phyloP scores from a whole-genome alignment of 1,284 basidiomycete genomes.

The Moesziomyces aphidis region DNA sequence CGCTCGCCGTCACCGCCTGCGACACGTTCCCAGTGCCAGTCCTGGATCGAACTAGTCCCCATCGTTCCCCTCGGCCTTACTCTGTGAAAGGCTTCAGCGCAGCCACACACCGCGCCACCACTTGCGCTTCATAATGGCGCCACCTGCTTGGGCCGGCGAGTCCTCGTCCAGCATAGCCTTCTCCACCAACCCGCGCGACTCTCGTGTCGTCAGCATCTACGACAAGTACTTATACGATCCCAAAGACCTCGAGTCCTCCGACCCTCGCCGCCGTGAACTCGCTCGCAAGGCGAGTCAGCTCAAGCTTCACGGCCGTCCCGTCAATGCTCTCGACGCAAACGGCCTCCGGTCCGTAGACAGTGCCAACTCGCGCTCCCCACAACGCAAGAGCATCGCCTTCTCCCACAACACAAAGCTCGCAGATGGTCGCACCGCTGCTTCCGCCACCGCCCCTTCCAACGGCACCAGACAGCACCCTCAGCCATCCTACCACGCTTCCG shows the following conservation, averaged over 20 bases:
- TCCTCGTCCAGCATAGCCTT: conserved; percentile 40
- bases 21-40: no score
- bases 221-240: conserved; percentile 60
- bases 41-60: not conserved
- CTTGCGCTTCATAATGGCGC: conserved; percentile 13
- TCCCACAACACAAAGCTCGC: conserved; percentile 37
- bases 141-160: conserved; percentile 32
- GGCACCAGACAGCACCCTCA: not conserved
- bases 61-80: not conserved
- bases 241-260: conserved; percentile 49
- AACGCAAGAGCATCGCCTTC: conserved; percentile 46
- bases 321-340: conserved; percentile 45
- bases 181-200: conserved; percentile 47
- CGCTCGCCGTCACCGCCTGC: not conserved
- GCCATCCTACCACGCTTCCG: conserved; percentile 9
- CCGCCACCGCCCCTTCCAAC: conserved; percentile 11
- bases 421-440: conserved; percentile 28
- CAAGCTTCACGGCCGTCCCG: conserved; percentile 41
- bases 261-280: conserved; percentile 49
- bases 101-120: not conserved
- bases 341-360: conserved; percentile 17
- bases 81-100: not conserved
- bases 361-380: conserved; percentile 3
- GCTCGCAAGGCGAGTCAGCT: conserved; percentile 47
- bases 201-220: conserved; percentile 58